phyloP scores from a whole-genome alignment of 805 yeast species.

The Pichia sporocuriosa region DNA sequence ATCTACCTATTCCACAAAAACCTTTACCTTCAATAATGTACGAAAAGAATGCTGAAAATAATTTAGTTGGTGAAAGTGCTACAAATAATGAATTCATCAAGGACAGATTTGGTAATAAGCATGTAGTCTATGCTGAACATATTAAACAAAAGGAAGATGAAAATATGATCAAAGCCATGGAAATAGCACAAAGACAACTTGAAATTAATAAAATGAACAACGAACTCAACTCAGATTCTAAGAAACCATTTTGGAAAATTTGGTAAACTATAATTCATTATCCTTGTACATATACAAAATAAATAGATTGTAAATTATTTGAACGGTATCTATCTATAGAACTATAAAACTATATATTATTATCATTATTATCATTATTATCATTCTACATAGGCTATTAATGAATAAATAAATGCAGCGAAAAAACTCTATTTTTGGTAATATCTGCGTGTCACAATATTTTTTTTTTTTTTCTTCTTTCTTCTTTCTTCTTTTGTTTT shows the following conservation, averaged over 20 bases:
- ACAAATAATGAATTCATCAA: constrained; percentile 40
- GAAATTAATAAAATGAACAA: constrained; percentile 17
- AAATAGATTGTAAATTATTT: too few relatives aligned
- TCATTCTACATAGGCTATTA: too few relatives aligned
- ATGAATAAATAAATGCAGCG: too few relatives aligned
- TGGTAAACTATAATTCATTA: constrained; percentile 23
- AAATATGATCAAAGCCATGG: constrained; percentile 38
- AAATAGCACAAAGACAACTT: constrained; percentile 29
- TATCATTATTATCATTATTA: too few relatives aligned
- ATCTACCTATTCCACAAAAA: constrained; percentile 34
- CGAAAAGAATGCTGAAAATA: constrained; percentile 33
- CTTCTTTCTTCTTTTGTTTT: too few relatives aligned
- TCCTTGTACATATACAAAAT: too few relatives aligned
- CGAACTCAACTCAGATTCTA: background rate
- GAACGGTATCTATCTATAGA: too few relatives aligned
- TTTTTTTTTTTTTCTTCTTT: too few relatives aligned
- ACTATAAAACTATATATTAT: too few relatives aligned
- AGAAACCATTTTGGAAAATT: constrained; percentile 24
- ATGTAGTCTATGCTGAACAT: constrained; percentile 68
- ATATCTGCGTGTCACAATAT: too few relatives aligned
- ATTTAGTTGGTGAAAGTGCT: constrained; percentile 28
- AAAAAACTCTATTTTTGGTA: too few relatives aligned
- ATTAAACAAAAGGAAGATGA: constrained; percentile 65
- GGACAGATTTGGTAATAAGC: constrained; percentile 59
- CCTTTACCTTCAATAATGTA: constrained; percentile 32